Conservation (phyloP, 345 rosid genomes). For the Lumnitzera racemosa region DNA sequence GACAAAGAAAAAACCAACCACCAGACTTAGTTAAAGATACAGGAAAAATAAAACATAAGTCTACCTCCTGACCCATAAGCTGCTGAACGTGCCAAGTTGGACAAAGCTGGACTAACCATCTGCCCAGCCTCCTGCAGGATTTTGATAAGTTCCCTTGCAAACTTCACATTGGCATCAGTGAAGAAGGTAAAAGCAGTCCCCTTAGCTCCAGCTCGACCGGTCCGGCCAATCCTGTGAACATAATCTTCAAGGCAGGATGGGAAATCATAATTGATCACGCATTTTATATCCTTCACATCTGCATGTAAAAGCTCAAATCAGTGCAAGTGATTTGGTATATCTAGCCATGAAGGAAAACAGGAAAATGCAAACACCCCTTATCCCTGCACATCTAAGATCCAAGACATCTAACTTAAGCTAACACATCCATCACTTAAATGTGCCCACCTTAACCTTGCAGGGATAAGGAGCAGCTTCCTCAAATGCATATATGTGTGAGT, state of each 20-base stretch:
- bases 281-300: slow-evolving; percentile 99
- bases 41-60: not conserved
- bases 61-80: slow-evolving; percentile 53
- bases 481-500: slow-evolving; percentile 46
- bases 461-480: slow-evolving; percentile 77
- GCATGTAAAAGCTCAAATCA: slow-evolving; percentile 16
- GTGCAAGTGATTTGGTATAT: slow-evolving; percentile 6
- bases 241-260: slow-evolving; percentile 90
- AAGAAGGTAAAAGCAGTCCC: slow-evolving; percentile 88
- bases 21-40: not conserved
- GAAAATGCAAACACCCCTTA: slow-evolving; percentile 43
- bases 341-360: slow-evolving; percentile 1
- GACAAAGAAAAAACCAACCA: too few relatives aligned
- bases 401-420: slow-evolving; percentile 56
- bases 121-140: slow-evolving; percentile 89
- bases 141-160: slow-evolving; percentile 79
- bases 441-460: slow-evolving; percentile 99
- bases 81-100: slow-evolving; percentile 48
- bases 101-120: slow-evolving; percentile 57
- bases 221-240: slow-evolving; percentile 93
- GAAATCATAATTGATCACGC: slow-evolving; percentile 95
- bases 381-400: slow-evolving; percentile 84
- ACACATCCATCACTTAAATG: slow-evolving; percentile 79
- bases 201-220: slow-evolving; percentile 97
- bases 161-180: slow-evolving; percentile 75